Conservation (phyloP, 495 filamentous ascomycete species). For the Xylaria grammica region DNA sequence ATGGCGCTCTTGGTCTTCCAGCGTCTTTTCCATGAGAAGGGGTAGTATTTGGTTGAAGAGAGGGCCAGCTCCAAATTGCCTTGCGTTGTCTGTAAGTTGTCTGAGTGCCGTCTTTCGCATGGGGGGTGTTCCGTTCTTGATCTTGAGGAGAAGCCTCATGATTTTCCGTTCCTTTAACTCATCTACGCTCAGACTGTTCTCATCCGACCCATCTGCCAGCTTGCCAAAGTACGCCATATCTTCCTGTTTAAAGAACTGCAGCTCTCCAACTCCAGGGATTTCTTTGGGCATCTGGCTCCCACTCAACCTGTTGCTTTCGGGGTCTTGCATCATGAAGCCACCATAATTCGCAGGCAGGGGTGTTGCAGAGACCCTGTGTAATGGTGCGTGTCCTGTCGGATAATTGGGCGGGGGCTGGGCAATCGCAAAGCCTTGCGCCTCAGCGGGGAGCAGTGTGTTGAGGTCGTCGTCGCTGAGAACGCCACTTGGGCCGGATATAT, state of each 20-base stretch:
- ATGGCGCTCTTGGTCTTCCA: constrained; percentile 99
- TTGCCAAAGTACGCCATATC: constrained; percentile 99
- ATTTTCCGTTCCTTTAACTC: constrained; percentile 98
- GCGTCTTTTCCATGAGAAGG: constrained; percentile 95
- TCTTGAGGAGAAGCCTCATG: constrained; percentile 94
- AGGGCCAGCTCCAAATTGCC: constrained; percentile 92
- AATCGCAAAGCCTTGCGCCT: constrained; percentile 87
- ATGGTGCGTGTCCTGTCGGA: constrained; percentile 77
- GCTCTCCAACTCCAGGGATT: constrained; percentile 94
- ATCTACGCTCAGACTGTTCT: constrained; percentile 88
- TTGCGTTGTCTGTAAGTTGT: constrained; percentile 96
- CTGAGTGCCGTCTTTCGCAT: constrained; percentile 99
- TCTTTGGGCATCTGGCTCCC: constrained; percentile 95
- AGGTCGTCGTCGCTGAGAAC: constrained; percentile 91
- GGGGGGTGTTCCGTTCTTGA: constrained; percentile 98
- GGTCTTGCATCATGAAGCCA: constrained; percentile 98
- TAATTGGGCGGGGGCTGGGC: constrained; percentile 93
- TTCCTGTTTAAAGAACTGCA: constrained; percentile 98
- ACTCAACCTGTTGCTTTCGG: constrained; percentile 76
- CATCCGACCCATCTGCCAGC: constrained; percentile 92
- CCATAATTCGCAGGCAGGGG: constrained; percentile 66
- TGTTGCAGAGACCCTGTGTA: constrained; percentile 78
- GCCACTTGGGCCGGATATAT: constrained; percentile 78
- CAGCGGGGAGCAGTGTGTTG: constrained; percentile 81
- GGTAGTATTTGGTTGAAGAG: constrained; percentile 98